Conservation (phyloP, 1,284 basidiomycete genomes). For the Ustilago vetiveriae region DNA sequence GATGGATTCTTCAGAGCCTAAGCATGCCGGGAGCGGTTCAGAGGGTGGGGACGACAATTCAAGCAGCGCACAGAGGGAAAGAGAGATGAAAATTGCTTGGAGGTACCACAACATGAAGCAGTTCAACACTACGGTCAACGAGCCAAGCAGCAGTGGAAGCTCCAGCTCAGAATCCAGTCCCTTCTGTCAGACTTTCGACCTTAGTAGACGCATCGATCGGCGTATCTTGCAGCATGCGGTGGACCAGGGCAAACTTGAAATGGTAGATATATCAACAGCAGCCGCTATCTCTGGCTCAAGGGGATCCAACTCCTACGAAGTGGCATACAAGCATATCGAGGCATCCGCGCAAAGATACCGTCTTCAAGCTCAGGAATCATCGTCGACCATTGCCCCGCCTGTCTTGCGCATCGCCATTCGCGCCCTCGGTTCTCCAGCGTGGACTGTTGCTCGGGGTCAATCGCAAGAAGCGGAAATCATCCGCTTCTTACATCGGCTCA, state of each 20-base stretch:
- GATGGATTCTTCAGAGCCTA: neutral
- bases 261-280: slow-evolving; percentile 22
- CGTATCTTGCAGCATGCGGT: slow-evolving; percentile 40
- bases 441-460: slow-evolving; percentile 30
- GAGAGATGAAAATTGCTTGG: slow-evolving; percentile 75
- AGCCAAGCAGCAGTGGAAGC: slow-evolving; percentile 7
- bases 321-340: slow-evolving; percentile 35
- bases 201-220: slow-evolving; percentile 69
- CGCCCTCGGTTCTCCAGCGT: slow-evolving; percentile 51
- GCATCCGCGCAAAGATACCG: slow-evolving; percentile 27
- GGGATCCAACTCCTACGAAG: slow-evolving; percentile 15
- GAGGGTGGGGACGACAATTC: neutral
- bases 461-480: slow-evolving; percentile 16
- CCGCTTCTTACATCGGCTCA: slow-evolving; percentile 55
- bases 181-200: slow-evolving; percentile 78
- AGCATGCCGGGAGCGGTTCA: neutral
- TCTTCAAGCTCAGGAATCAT: neutral
- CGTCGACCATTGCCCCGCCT: slow-evolving; percentile 19
- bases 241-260: slow-evolving; percentile 20
- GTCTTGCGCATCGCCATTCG: slow-evolving; percentile 55
- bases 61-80: slow-evolving; percentile 12
- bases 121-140: slow-evolving; percentile 83
- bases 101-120: slow-evolving; percentile 90
- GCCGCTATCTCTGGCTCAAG: neutral
- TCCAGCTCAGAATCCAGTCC: slow-evolving; percentile 58